Base-by-base conservation (phyloP, 768 basidiomycete genomes). In the Amyloporia xantha region DNA sequence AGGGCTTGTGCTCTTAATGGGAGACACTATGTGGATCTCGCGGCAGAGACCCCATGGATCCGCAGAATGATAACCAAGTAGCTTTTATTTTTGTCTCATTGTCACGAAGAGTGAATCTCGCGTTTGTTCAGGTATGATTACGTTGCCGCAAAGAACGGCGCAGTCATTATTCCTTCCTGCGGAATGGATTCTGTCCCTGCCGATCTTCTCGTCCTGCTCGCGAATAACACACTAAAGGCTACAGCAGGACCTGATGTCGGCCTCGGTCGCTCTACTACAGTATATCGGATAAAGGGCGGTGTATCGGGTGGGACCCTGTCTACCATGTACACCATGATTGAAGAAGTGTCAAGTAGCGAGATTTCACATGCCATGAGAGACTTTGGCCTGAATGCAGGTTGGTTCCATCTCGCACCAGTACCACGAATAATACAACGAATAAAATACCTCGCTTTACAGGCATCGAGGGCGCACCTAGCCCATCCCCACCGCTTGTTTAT, bases 11-110 rank as follows among this genome's bases (percentile, higher is more conserved):
- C 83, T 4, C 69, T 68, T 28, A 69, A 84, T 50, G 83, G 86
- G 4, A 76, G 79, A 5, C 90, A 94, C 65, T 95, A 95, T 62
- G 81, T 91, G 23, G 94, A 97, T 65, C 69, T 93, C 27, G 80
- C 85, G 1, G 85, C 86, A 6, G 91, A 94, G 62, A 66, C 74
- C 0, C 67, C 71, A 2, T 92, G 84, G 80, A 74, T 86, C 40
- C 68, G 67, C 52, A 67, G 79, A 12, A 82, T 90, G 43, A 79
- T 89, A 41, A 27, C 66, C 24, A 61, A 75, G 84, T 81, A 54
- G 13, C 45, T 17, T 33, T 33, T 7, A 33, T 33, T 33, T 15
- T 15, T 33, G 30, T 15, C 30, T 33, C 30, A 33, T 33, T 33
- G 30, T 7, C 30, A 33, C 9, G n/a, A n/a, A n/a, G n/a, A n/a